Evolutionary conservation across 176 grass and related monocot genomes (phyloP).

Genomic region (Ananas comosus): DNA sequence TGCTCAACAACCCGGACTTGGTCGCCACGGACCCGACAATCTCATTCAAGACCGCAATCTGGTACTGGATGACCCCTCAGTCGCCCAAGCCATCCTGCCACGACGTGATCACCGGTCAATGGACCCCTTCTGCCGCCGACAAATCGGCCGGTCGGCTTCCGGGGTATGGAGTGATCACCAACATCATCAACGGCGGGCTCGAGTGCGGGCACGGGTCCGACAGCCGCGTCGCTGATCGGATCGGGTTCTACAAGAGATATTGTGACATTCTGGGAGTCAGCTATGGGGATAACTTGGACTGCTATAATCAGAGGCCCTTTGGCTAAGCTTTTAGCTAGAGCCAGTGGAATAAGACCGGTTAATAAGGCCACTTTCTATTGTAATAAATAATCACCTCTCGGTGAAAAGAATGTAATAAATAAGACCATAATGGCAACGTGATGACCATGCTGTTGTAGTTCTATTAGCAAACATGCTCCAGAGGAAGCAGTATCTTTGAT

Average conservation of each 20-base stretch:
- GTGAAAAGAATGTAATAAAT: too few relatives aligned
- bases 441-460: too few relatives aligned
- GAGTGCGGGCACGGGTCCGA: conserved; percentile 25
- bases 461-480: too few relatives aligned
- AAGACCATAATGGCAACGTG: too few relatives aligned
- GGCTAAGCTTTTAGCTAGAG: neutral
- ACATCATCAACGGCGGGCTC: conserved; percentile 31
- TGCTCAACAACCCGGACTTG: conserved; percentile 50
- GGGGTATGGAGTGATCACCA: conserved; percentile 47
- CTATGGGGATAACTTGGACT: conserved; percentile 46
- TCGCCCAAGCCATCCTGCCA: conserved; percentile 52
- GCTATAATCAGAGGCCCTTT: conserved; percentile 28
- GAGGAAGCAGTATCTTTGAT: too few relatives aligned
- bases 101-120: conserved; percentile 34
- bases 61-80: conserved; percentile 52
- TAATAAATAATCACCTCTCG: neutral
- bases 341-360: neutral
- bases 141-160: conserved; percentile 11
- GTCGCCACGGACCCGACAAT: conserved; percentile 30
- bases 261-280: conserved; percentile 34
- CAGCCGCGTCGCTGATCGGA: conserved; percentile 8
- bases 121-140: conserved; percentile 28
- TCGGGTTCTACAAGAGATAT: conserved; percentile 46
- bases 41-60: conserved; percentile 53
- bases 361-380: neutral